Percentiles rank a stretch among this genome's conserved stretches.
Conservation (phyloP, 192 early-diverging fungal species). For the Podila epigama region DNA sequence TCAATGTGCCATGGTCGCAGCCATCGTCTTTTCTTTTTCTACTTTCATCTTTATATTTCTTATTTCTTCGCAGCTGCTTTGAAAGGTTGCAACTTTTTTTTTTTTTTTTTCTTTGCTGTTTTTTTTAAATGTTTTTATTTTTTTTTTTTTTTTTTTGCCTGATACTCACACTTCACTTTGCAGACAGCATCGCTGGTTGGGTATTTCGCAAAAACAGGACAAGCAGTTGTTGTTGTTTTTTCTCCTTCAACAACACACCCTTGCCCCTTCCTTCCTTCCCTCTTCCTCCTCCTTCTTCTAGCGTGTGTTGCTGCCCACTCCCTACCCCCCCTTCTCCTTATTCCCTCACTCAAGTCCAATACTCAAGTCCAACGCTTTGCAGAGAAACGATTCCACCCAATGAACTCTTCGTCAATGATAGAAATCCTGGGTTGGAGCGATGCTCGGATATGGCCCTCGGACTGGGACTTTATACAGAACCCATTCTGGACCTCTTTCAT, state of each 20-base stretch:
- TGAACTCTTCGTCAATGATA: not conserved
- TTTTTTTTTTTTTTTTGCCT: too few relatives aligned
- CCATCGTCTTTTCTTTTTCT: too few relatives aligned
- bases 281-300: not conserved
- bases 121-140: too few relatives aligned
- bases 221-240: not conserved
- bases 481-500: conserved; percentile 41
- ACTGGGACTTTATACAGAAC: conserved; percentile 30
- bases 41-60: too few relatives aligned
- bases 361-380: too few relatives aligned
- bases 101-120: not conserved
- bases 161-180: too few relatives aligned
- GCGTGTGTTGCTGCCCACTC: not conserved
- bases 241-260: not conserved
- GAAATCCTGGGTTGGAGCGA: conserved; percentile 21
- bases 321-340: not conserved
- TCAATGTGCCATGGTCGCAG: too few relatives aligned
- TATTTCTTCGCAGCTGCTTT: too few relatives aligned
- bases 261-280: not conserved
- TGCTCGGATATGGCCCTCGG: conserved; percentile 16
- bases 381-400: too few relatives aligned
- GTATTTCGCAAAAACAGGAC: not conserved
- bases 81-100: not conserved
- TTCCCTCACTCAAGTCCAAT: not conserved
- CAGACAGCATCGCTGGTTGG: not conserved